Percentiles rank a stretch among this genome's conserved stretches.
Evolutionary conservation across 768 basidiomycete species (phyloP).

Genomic region (Inosperma sp.): DNA sequence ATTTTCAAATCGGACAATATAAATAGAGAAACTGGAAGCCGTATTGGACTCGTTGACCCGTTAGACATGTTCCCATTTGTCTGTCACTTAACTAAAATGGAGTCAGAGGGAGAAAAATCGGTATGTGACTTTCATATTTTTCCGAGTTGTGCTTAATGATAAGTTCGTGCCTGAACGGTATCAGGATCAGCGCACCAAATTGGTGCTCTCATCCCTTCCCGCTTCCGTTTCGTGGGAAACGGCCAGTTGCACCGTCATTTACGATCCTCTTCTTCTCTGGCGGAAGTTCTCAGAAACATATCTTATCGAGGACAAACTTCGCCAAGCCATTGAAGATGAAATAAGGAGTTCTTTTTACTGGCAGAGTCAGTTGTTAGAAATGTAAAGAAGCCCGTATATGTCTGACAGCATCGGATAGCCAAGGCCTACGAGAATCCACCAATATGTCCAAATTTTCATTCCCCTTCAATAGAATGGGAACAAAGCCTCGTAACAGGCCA

Average conservation of each 20-base stretch:
- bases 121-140: background rate
- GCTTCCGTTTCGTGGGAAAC: constrained; percentile 21
- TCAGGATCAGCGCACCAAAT: constrained; percentile 14
- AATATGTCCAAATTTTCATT: constrained; percentile 36
- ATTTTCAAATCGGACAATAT: constrained; percentile 41
- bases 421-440: constrained; percentile 50
- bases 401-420: too few species aligned
- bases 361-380: constrained; percentile 38
- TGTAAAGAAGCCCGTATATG: too few species aligned
- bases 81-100: constrained; percentile 24
- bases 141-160: background rate
- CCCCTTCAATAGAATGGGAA: constrained; percentile 49
- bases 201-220: constrained; percentile 3
- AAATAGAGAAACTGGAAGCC: constrained; percentile 26
- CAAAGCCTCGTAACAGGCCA: constrained; percentile 56
- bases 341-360: constrained; percentile 48
- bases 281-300: constrained; percentile 35
- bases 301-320: constrained; percentile 31
- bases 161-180: background rate
- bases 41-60: constrained; percentile 51
- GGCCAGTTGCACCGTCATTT: constrained; percentile 15
- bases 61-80: constrained; percentile 48
- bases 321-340: constrained; percentile 43
- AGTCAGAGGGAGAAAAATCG: constrained; percentile 24
- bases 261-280: constrained; percentile 42